Evolutionary conservation across 192 early-diverging fungal species (phyloP).

Genomic region (Umbelopsis isabellina): DNA sequence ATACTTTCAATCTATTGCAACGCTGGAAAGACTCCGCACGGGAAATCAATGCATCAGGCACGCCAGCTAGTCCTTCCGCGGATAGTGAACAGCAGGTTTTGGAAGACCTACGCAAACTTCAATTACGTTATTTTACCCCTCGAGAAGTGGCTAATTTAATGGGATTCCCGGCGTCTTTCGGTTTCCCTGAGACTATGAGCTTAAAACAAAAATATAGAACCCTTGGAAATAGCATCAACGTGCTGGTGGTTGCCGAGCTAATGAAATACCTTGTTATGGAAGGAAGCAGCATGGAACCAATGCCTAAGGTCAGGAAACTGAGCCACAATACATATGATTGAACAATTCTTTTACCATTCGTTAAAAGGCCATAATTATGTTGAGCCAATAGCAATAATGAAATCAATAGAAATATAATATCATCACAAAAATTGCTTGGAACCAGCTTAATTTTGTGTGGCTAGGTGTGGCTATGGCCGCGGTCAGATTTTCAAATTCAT

Average conservation of each 20-base stretch:
- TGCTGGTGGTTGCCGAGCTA: conserved; percentile 77
- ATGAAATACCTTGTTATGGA: conserved; percentile 68
- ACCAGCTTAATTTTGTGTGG: too few relatives aligned
- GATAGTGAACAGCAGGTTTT: conserved; percentile 41
- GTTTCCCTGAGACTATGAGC: conserved; percentile 70
- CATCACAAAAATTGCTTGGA: too few relatives aligned
- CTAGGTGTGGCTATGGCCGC: too few relatives aligned
- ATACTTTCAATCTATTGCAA: conserved; percentile 8
- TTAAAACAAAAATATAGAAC: conserved; percentile 81
- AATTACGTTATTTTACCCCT: conserved; percentile 59
- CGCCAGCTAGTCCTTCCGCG: neutral
- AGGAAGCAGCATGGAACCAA: conserved; percentile 20
- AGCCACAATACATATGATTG: neutral
- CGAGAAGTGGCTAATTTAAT: conserved; percentile 75
- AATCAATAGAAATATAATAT: too few relatives aligned
- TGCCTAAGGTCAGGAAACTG: conserved; percentile 7
- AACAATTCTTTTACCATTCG: neutral
- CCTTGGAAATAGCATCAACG: conserved; percentile 91
- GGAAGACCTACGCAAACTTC: conserved; percentile 38
- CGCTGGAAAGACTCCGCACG: conserved; percentile 10
- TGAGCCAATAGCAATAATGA: too few relatives aligned
- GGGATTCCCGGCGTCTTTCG: conserved; percentile 77
- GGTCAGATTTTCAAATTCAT: too few relatives aligned
- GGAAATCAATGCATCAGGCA: neutral
- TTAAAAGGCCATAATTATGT: neutral